Evolutionary conservation across 306 rosid species (phyloP).

Genomic region (Cicer bijugum): DNA sequence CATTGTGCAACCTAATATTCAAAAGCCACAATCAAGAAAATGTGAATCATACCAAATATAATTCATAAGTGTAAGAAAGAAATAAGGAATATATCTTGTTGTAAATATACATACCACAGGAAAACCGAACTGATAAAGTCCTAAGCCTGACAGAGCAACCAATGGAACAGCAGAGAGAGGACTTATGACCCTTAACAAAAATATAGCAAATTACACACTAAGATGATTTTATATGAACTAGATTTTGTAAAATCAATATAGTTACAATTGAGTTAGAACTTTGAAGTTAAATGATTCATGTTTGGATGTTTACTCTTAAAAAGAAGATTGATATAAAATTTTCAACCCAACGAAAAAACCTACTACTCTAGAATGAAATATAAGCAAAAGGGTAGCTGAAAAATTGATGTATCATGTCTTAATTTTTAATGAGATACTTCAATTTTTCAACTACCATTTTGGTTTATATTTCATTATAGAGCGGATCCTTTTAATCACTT

Average conservation of each 20-base stretch:
- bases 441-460: too few species aligned
- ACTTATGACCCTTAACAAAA: conserved; percentile 72
- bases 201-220: conserved; percentile 38
- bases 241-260: too few species aligned
- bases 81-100: conserved; percentile 13
- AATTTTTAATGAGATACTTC: too few species aligned
- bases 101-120: conserved; percentile 71
- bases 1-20: conserved; percentile 76
- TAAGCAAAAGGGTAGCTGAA: too few species aligned
- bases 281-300: too few species aligned
- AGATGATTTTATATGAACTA: background rate
- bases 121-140: conserved; percentile 81
- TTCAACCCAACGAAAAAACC: background rate
- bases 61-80: conserved; percentile 4
- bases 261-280: background rate
- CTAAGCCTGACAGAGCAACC: conserved; percentile 90
- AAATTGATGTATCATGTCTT: too few species aligned
- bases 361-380: too few species aligned
- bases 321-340: background rate
- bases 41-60: conserved; percentile 27
- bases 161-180: conserved; percentile 90
- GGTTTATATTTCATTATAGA: too few species aligned
- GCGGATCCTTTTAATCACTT: background rate
- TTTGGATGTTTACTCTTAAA: background rate
- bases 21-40: conserved; percentile 32